Evolutionary conservation across 2,329 filamentous ascomycete genomes (phyloP).

Genomic region (Colletotrichum sp.): DNA sequence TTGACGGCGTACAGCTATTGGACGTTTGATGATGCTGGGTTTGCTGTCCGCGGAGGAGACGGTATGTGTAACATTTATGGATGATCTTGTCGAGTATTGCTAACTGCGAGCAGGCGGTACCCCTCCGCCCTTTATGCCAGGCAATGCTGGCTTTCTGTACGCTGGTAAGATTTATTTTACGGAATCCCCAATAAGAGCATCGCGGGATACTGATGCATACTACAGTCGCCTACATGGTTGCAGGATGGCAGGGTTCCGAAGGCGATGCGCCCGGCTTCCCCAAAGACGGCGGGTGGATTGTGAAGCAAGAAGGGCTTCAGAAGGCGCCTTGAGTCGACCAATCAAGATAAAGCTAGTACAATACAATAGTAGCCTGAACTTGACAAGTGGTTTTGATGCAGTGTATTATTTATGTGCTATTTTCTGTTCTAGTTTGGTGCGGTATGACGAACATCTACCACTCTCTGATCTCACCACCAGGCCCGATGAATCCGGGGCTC

Average conservation of each 20-base stretch:
- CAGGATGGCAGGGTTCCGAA: slow-evolving; percentile 17
- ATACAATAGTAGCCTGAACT: rapidly evolving
- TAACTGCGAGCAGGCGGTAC: slow-evolving; percentile 13
- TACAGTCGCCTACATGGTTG: slow-evolving; percentile 40
- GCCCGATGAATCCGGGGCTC: slow-evolving; percentile 69
- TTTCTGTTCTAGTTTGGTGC: rapidly evolving
- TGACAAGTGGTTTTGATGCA: rapidly evolving
- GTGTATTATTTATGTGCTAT: no score
- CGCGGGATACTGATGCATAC: rapidly evolving
- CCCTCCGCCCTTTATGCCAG: slow-evolving; percentile 40
- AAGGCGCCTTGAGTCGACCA: slow-evolving; percentile 24
- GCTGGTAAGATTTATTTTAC: slow-evolving; percentile 24
- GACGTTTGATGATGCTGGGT: slow-evolving; percentile 44
- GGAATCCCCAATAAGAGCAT: rapidly evolving
- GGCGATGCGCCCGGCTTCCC: slow-evolving; percentile 39
- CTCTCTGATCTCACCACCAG: slow-evolving; percentile 69
- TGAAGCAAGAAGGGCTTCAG: slow-evolving; percentile 37
- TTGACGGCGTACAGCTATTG: slow-evolving; percentile 46
- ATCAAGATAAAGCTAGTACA: rapidly evolving
- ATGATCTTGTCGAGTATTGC: not conserved
- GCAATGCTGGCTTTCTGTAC: slow-evolving; percentile 40
- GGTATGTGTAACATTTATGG: slow-evolving; percentile 1
- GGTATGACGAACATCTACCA: slow-evolving; percentile 52
- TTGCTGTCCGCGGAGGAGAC: slow-evolving; percentile 32
- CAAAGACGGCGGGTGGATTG: slow-evolving; percentile 35